A percentile compares a stretch with the other conserved stretches of the same genome.
These are phyloP conservation scores for Arthroderma uncinatum DNA, from an alignment of 2,329 filamentous ascomycete species.

Conservation along the genomic window DNA sequence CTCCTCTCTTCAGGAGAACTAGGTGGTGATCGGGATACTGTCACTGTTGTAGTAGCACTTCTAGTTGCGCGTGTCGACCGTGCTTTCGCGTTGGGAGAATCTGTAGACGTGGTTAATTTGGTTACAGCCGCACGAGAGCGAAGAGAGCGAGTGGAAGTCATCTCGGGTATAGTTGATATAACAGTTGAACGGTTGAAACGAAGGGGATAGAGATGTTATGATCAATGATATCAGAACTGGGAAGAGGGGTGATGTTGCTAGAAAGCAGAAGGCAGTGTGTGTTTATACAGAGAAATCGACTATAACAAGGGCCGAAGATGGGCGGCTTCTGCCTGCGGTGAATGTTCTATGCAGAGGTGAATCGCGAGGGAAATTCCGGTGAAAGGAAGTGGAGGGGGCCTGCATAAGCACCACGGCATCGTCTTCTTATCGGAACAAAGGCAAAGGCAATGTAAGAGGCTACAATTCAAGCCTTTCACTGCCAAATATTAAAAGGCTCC, in stretches of 20 bases:
- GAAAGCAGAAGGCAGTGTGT: background rate
- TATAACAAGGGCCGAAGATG: background rate
- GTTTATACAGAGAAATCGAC: background rate
- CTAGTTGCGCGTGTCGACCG: slow-evolving; percentile 30
- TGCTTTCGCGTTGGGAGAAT: slow-evolving; percentile 27
- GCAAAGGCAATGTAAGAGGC: background rate
- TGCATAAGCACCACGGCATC: background rate
- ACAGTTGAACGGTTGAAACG: no score
- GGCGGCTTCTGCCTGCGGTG: background rate
- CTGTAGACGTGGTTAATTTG: slow-evolving; percentile 18
- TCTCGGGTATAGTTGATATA: slow-evolving; percentile 13
- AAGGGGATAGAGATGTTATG: no score
- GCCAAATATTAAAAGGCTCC: background rate
- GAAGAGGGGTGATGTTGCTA: background rate
- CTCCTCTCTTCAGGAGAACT: slow-evolving; percentile 26
- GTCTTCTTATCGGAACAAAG: background rate
- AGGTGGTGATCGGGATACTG: slow-evolving; percentile 28
- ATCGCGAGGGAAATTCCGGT: background rate
- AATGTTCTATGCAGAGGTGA: background rate
- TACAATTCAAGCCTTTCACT: background rate
- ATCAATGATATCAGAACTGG: no score
- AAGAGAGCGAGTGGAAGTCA: slow-evolving; percentile 31
- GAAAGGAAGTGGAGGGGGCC: slow-evolving; percentile 7
- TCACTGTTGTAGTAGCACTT: slow-evolving; percentile 24
- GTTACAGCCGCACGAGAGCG: slow-evolving; percentile 26